Evolutionary conservation across 306 rosid species (phyloP).

Genomic region (Quercus agrifolia): DNA sequence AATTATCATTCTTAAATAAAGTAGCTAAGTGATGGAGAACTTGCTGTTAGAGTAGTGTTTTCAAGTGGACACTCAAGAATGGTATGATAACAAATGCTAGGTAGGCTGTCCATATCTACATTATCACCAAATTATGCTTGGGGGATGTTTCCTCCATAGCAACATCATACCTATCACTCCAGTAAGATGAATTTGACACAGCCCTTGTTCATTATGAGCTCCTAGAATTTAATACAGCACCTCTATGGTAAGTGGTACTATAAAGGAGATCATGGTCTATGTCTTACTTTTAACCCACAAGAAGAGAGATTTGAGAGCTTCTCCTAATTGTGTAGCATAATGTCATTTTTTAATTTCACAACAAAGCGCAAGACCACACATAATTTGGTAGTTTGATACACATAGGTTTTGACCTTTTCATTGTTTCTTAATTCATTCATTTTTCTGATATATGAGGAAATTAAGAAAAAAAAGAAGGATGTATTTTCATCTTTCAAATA

Average conservation of each 20-base stretch:
- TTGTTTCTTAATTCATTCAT: not conserved
- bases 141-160: conserved; percentile 37
- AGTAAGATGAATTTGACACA: not conserved
- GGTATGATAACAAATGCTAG: conserved; percentile 14
- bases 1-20: not conserved
- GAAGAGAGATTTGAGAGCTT: too few species aligned
- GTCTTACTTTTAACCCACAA: too few species aligned
- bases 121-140: conserved; percentile 7
- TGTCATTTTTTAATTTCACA: too few species aligned
- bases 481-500: not conserved
- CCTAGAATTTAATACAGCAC: not conserved
- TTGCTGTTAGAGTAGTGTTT: conserved; percentile 27
- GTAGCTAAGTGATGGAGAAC: not conserved
- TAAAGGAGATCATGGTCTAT: too few species aligned
- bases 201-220: not conserved
- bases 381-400: too few species aligned
- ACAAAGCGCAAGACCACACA: too few species aligned
- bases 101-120: conserved; percentile 31
- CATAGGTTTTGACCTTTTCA: not conserved
- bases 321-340: too few species aligned
- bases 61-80: conserved; percentile 4
- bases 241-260: too few species aligned
- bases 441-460: too few species aligned
- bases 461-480: not conserved
- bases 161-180: conserved; percentile 28